Conservation (phyloP, 2,329 filamentous ascomycete species). For the Diaporthe sp. region DNA sequence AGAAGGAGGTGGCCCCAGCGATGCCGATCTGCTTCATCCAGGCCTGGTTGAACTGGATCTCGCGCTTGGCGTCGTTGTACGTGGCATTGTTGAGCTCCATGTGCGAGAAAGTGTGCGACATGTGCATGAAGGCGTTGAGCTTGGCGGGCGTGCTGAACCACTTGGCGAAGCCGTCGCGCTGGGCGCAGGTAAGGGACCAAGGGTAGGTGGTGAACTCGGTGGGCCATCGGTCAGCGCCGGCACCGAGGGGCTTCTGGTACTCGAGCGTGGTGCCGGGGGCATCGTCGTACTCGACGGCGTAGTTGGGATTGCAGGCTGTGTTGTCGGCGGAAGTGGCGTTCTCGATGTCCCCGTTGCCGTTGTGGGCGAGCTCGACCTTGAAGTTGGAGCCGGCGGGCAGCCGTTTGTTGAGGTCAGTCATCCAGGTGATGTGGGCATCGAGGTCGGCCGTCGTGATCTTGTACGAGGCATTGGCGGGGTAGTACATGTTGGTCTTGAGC, state of each 20-base stretch:
- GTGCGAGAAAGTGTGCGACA: constrained; percentile 24
- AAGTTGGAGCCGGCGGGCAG: neutral
- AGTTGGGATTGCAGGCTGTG: neutral
- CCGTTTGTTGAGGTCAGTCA: constrained; percentile 1
- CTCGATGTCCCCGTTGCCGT: constrained; percentile 9
- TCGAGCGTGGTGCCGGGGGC: neutral
- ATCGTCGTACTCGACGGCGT: neutral
- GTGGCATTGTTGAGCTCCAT: constrained; percentile 5
- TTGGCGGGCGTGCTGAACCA: constrained; percentile 8
- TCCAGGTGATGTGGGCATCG: constrained; percentile 1
- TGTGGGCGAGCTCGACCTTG: constrained; percentile 17
- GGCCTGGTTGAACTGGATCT: constrained; percentile 22
- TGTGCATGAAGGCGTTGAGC: constrained; percentile 20
- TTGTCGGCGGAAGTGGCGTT: neutral
- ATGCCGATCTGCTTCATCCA: constrained; percentile 23
- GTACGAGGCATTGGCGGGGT: neutral
- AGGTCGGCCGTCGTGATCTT: constrained; percentile 16
- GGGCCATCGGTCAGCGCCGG: constrained; percentile 4
- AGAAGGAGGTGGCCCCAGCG: neutral
- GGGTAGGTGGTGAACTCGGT: neutral
- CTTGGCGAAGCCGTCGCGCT: constrained; percentile 8
- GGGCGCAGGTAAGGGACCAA: neutral
- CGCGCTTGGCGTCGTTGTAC: neutral
- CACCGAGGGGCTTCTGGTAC: constrained; percentile 8
- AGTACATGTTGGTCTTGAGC: neutral